Evolutionary conservation across 2,329 filamentous ascomycete genomes (phyloP).

Genomic region (Talaromyces sp.): DNA sequence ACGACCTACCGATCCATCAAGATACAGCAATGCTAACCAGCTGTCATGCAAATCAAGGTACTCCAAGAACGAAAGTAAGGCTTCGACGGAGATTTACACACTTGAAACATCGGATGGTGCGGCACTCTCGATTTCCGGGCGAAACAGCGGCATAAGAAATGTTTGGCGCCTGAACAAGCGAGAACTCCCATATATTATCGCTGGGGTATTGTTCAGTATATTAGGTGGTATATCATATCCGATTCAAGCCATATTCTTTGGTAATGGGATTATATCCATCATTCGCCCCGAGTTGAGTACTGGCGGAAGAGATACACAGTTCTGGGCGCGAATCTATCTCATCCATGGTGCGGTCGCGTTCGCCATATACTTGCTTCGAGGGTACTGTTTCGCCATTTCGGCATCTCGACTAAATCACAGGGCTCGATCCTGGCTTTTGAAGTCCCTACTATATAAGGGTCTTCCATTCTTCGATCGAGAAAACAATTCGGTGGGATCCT

Average conservation of each 20-base stretch:
- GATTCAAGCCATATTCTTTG: conserved; percentile 15
- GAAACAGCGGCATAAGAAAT: too few relatives aligned
- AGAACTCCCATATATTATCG: too few relatives aligned
- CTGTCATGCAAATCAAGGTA: background rate
- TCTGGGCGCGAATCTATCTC: conserved; percentile 13
- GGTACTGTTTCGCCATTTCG: conserved; percentile 14
- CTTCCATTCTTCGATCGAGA: background rate
- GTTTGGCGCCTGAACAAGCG: too few relatives aligned
- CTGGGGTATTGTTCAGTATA: conserved; percentile 1
- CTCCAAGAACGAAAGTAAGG: too few relatives aligned
- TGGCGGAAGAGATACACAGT: conserved; percentile 5
- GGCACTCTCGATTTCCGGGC: too few relatives aligned
- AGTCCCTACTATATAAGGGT: background rate
- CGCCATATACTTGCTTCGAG: conserved; percentile 8
- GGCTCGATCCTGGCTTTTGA: background rate
- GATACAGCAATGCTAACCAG: background rate
- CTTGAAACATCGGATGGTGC: too few relatives aligned
- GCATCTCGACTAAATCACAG: conserved; percentile 10
- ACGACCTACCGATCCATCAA: too few relatives aligned
- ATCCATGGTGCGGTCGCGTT: conserved; percentile 8
- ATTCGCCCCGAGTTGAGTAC: conserved; percentile 8
- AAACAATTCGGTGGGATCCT: background rate
- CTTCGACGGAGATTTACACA: too few relatives aligned
- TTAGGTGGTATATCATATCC: conserved; percentile 13
- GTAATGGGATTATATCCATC: conserved; percentile 16